These are phyloP conservation scores for Fistulinella cinereoalba DNA, from an alignment of 1,284 basidiomycete genomes.

Conservation along the genomic window DNA sequence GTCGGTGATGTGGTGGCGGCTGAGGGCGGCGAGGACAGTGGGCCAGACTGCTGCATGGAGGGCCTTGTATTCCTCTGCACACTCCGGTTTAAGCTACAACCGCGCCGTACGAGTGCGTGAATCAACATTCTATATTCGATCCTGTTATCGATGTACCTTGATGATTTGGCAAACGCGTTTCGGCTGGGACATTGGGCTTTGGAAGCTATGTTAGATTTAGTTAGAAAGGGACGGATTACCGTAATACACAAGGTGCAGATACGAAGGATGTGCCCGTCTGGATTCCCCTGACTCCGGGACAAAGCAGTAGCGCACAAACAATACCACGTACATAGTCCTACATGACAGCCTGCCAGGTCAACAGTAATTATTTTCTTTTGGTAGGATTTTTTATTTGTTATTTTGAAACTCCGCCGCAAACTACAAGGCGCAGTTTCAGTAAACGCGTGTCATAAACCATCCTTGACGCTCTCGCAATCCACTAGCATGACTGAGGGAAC, in stretches of 20 bases:
- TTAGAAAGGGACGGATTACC: background rate
- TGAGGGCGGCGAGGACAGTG: constrained; percentile 63
- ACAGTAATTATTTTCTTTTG: background rate
- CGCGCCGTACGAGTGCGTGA: too few relatives aligned
- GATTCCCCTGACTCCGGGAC: too few relatives aligned
- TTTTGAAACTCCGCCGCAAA: constrained; percentile 26
- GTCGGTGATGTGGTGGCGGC: constrained; percentile 67
- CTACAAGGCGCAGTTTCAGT: constrained; percentile 2
- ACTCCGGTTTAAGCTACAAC: constrained; percentile 58
- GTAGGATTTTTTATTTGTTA: background rate
- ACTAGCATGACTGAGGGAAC: constrained; percentile 76
- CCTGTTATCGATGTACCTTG: constrained; percentile 39
- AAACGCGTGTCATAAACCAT: constrained; percentile 13
- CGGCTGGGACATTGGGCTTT: constrained; percentile 33
- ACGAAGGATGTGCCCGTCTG: too few relatives aligned
- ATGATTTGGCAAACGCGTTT: constrained; percentile 76
- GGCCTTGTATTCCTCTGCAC: constrained; percentile 64
- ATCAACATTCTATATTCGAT: background rate
- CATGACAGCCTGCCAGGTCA: too few relatives aligned
- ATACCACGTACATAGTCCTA: too few relatives aligned
- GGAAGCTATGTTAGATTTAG: background rate
- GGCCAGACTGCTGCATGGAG: constrained; percentile 72
- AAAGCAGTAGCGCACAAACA: too few relatives aligned
- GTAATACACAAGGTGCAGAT: background rate
- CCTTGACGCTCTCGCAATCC: constrained; percentile 8